Evolutionary conservation across 257 asterid species (phyloP).

Genomic region (Datura wrightii): DNA sequence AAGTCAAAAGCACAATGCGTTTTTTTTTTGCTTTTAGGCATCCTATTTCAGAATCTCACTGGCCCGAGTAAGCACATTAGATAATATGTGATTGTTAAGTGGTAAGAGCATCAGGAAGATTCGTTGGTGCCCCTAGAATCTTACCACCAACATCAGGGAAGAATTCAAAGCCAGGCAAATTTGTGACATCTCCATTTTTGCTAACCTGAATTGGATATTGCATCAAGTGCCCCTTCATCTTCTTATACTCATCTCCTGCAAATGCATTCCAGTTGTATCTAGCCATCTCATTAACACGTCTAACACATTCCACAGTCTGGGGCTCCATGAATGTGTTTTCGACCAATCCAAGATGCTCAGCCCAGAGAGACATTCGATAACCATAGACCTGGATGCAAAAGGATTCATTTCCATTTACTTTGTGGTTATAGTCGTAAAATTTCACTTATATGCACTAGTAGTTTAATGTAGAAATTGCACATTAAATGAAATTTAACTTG

Average conservation of each 20-base stretch:
- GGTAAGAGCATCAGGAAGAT: constrained; percentile 88
- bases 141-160: constrained; percentile 86
- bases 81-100: constrained; percentile 44
- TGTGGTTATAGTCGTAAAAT: not conserved
- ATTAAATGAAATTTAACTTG: not conserved
- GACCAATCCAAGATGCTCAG: constrained; percentile 68
- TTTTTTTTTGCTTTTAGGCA: not conserved
- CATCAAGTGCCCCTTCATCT: constrained; percentile 73
- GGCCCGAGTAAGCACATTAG: not conserved
- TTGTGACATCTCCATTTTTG: constrained; percentile 55
- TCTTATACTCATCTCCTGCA: constrained; percentile 51
- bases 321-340: constrained; percentile 56
- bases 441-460: not conserved
- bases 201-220: constrained; percentile 62
- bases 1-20: not conserved
- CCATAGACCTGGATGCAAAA: constrained; percentile 62
- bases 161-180: constrained; percentile 64
- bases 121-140: constrained; percentile 73
- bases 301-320: constrained; percentile 54
- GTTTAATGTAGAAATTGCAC: not conserved
- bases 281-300: constrained; percentile 60
- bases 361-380: constrained; percentile 90
- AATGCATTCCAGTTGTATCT: constrained; percentile 73
- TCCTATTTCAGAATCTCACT: not conserved
- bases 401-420: not conserved